Base-by-base conservation (phyloP, 768 basidiomycete species). In the Lactarius akahatsu region DNA sequence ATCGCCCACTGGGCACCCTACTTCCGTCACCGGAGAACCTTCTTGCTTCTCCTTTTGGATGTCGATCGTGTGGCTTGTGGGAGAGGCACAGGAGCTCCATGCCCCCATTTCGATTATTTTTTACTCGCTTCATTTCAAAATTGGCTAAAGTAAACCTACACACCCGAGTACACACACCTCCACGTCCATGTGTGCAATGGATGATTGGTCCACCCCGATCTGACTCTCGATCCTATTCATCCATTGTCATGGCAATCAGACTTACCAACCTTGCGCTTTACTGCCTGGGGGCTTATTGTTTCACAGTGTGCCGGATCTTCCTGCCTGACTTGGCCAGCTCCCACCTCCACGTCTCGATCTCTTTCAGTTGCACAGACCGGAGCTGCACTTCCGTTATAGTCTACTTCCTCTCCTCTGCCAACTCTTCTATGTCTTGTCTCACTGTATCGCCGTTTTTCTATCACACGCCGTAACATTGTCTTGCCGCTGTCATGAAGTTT, bases 221-320 rank as follows among this genome's bases (percentile, higher is more conserved):
- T 47, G n/a, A 50, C 59, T 28, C 38, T 63, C 30, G 26, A 43
- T 63, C 57, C 15, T 23, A 63, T 67, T 23, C 52, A 63, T 32
- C n/a, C 30, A 59, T 52, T 23, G 62, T 45, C 62, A n/a, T 63
- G 32, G 62, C 62, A 67, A 56, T 63, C 30, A 50, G 34, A 41
- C 20, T 52, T 23, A 30, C 58, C 5, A 54, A 9, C 28, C 50
- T 20, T 36, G 32, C 16, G n/a, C 54, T 43, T 9, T 45, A 18
- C 52, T 50, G 30, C 30, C 63, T 30, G 34, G 13, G n/a, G 45
- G 30, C 26, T 47, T 45, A 64, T 54, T 41, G 54, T 32, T 55
- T 56, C 52, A 45, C 43, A 40, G 26, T 15, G 20, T 20, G 57
- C 15, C 34, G 52, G 66, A 59, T 59, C 52, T 36, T 59, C 57